A percentile compares a stretch with the other conserved stretches of the same genome.
Evolutionary conservation across 306 rosid genomes (phyloP).

Genomic region (Begonia loranthoides): DNA sequence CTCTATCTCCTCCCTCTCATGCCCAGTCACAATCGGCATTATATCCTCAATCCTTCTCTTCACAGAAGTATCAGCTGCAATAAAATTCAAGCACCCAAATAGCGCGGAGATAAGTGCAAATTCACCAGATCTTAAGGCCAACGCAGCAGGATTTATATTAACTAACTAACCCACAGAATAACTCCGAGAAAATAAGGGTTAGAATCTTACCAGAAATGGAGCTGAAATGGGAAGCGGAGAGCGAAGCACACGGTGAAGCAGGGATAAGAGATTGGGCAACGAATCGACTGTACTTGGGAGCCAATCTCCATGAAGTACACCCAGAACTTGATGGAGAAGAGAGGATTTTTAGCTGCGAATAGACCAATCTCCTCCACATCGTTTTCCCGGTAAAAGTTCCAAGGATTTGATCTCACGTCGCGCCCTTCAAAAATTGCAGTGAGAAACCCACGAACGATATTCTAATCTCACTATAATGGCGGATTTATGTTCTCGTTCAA

Average conservation of each 20-base stretch:
- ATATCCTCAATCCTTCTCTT: constrained; percentile 19
- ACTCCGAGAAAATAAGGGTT: neutral
- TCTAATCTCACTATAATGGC: neutral
- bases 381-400: neutral
- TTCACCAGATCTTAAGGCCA: neutral
- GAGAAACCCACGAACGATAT: neutral
- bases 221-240: constrained; percentile 30
- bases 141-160: neutral
- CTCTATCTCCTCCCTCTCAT: constrained; percentile 27
- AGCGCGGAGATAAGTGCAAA: neutral
- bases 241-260: constrained; percentile 7
- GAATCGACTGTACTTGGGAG: constrained; percentile 21
- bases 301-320: constrained; percentile 34
- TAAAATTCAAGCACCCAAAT: neutral
- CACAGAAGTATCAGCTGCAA: constrained; percentile 7
- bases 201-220: constrained; percentile 33
- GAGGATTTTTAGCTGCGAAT: constrained; percentile 51
- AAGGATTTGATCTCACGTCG: constrained; percentile 11
- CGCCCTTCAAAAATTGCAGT: constrained; percentile 4
- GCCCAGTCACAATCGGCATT: constrained; percentile 25
- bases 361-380: constrained; percentile 66
- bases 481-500: neutral
- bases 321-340: constrained; percentile 12
- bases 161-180: neutral
- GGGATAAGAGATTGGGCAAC: constrained; percentile 6